Base-by-base conservation (phyloP, 2,329 filamentous ascomycete genomes). In the Westerdykella aurantiaca region DNA sequence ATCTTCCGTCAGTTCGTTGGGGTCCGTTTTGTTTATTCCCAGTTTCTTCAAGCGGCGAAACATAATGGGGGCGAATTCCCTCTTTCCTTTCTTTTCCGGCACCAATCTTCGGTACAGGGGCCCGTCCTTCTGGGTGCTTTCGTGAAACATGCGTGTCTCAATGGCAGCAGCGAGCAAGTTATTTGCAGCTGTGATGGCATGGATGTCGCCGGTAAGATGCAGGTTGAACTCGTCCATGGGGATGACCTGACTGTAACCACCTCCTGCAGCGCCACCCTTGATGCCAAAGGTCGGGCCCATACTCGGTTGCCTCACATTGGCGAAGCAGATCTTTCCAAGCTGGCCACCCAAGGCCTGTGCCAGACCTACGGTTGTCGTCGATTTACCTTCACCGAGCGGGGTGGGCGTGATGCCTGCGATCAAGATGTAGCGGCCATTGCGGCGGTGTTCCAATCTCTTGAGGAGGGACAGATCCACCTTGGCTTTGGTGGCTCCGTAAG, bases 171-270 rank as follows among this genome's bases (percentile, higher is more conserved):
- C 91, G 35, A 98, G 80, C 45, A 98, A 77, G 71, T 98, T 98
- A 78, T 97, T 98, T 31, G 93, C 93, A 22, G 91, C 91, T 42
- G 89, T 89, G 61, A 98, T 93, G 53, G 93, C 93, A 68, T 98
- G 93, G 45, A 98, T 97, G 66, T 98, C 93, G 60, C 93, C 93
- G 43, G 93, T 98, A 60, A 98, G 73, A 69, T 98, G 93, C 63
- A 98, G 75, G 72, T 98, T 98, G 76, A 98, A 98, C 69, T 98
- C 93, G 60, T 98, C 93, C 93, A 98, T 98, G 46, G 93, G 93
- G 59, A 98, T 97, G 63, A 98, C 93, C 69, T 98, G 93, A 68
- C 88, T 95, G 80, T 97, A 98, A 33, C 93, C 93, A 68, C 93
- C 93, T 60, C 93, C 93, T 44, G 93, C 93, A 47, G 93, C 93